phyloP scores from a whole-genome alignment of 2,329 filamentous ascomycete species.

The Sclerotinia trifoliorum region DNA sequence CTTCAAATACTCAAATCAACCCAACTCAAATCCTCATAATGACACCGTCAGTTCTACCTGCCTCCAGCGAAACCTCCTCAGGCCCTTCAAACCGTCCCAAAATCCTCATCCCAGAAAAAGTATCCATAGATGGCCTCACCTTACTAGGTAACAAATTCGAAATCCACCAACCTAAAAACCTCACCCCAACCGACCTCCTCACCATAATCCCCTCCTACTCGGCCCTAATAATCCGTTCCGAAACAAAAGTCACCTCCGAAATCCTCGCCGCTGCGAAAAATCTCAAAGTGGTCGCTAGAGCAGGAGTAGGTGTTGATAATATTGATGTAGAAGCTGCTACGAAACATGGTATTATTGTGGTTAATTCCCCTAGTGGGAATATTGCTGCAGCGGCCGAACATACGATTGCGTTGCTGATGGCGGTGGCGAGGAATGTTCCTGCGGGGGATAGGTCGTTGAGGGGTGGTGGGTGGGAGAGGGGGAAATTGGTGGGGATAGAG shows the following conservation, averaged over 20 bases:
- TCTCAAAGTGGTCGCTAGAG: conserved; percentile 74
- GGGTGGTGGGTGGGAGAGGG: conserved; percentile 71
- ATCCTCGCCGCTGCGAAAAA: conserved; percentile 65
- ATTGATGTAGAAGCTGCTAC: conserved; percentile 75
- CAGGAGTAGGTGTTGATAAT: conserved; percentile 81
- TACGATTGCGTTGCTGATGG: conserved; percentile 71
- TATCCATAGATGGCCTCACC: conserved; percentile 74
- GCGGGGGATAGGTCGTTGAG: conserved; percentile 69
- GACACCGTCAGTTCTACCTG: conserved; percentile 33
- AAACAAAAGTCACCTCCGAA: conserved; percentile 73
- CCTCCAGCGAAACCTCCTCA: background rate
- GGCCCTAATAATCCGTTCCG: conserved; percentile 75
- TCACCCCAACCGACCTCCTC: conserved; percentile 62
- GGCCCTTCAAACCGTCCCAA: conserved; percentile 28
- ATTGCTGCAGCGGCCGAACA: conserved; percentile 79
- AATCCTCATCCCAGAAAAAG: conserved; percentile 75
- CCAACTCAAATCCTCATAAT: conserved; percentile 22
- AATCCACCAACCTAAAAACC: conserved; percentile 64
- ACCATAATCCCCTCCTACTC: conserved; percentile 69
- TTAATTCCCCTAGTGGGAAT: conserved; percentile 78
- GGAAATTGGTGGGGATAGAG: conserved; percentile 72
- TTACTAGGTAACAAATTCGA: conserved; percentile 65
- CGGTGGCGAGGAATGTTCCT: conserved; percentile 71
- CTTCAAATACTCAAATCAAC: background rate
- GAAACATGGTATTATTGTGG: conserved; percentile 70